Conservation (phyloP, 257 asterid genomes). For the Dorcoceras hygrometricum region DNA sequence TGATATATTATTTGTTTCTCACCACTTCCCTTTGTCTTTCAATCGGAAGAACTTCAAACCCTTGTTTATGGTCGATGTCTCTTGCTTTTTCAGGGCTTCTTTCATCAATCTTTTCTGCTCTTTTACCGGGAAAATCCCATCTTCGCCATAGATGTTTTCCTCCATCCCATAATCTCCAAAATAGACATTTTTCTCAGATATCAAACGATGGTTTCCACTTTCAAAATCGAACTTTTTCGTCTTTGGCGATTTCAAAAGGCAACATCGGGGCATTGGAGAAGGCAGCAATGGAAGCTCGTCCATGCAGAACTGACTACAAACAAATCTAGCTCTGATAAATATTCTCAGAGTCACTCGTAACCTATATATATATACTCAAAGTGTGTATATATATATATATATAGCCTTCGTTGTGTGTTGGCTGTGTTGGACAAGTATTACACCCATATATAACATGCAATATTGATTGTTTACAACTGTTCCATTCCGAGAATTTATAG, state of each 20-base stretch:
- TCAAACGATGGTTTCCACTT: not conserved
- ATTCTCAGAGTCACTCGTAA: too few relatives aligned
- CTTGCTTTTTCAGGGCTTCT: conserved; percentile 9
- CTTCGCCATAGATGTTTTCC: not conserved
- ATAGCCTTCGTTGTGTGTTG: too few relatives aligned
- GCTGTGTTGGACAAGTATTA: not conserved
- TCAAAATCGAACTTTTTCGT: not conserved
- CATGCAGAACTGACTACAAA: not conserved
- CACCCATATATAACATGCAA: not conserved
- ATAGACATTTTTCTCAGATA: not conserved
- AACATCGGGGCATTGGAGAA: conserved; percentile 3
- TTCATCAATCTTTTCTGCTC: conserved; percentile 4
- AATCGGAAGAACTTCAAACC: not conserved
- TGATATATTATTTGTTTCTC: not conserved
- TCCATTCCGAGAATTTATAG: too few relatives aligned
- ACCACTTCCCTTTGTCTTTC: not conserved
- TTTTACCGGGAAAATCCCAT: not conserved
- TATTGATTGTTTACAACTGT: not conserved
- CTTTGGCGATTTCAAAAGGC: not conserved
- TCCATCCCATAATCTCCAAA: conserved; percentile 15
- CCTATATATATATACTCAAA: too few relatives aligned
- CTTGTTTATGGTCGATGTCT: not conserved
- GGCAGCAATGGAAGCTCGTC: not conserved
- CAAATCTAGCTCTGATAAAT: not conserved
- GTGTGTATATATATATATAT: too few relatives aligned